These are phyloP conservation scores for Escallonia herrerae DNA, from an alignment of 129 eudicot genomes.

Conservation along the genomic window DNA sequence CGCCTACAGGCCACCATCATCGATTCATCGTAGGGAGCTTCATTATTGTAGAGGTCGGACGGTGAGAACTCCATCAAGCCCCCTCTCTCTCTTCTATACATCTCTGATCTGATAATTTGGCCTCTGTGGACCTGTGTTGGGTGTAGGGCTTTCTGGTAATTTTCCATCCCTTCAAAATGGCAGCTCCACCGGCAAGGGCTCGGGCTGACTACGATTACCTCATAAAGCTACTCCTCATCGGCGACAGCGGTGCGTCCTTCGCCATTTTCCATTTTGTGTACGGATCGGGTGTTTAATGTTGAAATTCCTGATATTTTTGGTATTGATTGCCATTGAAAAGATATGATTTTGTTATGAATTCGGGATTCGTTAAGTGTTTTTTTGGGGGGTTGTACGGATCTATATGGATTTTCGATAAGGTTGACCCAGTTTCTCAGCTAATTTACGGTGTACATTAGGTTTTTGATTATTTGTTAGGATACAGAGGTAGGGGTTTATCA, in stretches of 20 bases:
- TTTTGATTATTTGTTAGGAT: too few relatives aligned
- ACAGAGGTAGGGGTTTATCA: too few relatives aligned
- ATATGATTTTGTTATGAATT: not conserved
- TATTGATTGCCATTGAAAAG: slow-evolving; percentile 1
- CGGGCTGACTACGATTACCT: slow-evolving; percentile 55
- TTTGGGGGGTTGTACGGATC: slow-evolving; percentile 20
- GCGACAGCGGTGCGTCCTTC: slow-evolving; percentile 40
- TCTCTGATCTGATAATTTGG: not conserved
- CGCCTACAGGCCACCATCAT: not conserved
- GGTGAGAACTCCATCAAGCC: not conserved
- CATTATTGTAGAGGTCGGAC: not conserved
- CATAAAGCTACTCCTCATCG: slow-evolving; percentile 58
- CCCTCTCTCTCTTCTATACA: not conserved
- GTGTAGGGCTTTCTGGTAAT: not conserved
- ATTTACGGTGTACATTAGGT: too few relatives aligned
- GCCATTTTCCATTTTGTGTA: not conserved
- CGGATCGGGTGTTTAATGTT: slow-evolving; percentile 8
- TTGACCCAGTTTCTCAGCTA: not conserved
- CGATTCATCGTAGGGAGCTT: slow-evolving; percentile 1
- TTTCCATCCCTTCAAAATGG: slow-evolving; percentile 19
- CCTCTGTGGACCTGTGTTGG: not conserved
- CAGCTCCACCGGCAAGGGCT: slow-evolving; percentile 60
- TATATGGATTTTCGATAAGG: slow-evolving; percentile 12
- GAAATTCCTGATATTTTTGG: slow-evolving; percentile 6
- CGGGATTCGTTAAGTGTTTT: slow-evolving; percentile 7